Evolutionary conservation across 176 grass and related monocot species (phyloP).

Genomic region (Oryza rufipogon): DNA sequence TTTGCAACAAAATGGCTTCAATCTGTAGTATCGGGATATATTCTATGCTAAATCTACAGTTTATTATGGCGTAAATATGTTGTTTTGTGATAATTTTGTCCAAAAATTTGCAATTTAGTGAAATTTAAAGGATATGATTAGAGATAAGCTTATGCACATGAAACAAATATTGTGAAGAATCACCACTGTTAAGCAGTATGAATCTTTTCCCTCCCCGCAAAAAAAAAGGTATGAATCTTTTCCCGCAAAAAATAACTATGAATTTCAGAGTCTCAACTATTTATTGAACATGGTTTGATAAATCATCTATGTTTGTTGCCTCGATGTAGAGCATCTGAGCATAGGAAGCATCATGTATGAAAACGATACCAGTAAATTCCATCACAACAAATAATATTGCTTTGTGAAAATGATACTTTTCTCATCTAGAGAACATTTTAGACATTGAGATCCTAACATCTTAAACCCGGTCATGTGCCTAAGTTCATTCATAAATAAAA

Average conservation of each 20-base stretch:
- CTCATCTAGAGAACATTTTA: constrained; percentile 13
- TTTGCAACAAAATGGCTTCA: too few species aligned
- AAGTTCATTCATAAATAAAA: constrained; percentile 20
- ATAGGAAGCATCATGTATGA: constrained; percentile 9
- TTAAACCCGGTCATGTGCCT: background rate
- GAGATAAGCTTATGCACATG: background rate
- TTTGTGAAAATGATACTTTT: constrained; percentile 16
- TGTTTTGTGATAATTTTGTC: background rate
- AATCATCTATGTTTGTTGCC: background rate
- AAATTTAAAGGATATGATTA: background rate
- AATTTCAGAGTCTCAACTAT: background rate
- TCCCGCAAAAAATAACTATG: background rate
- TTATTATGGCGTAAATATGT: background rate
- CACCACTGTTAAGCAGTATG: background rate
- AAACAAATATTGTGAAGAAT: background rate
- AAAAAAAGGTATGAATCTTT: background rate
- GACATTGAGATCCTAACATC: background rate
- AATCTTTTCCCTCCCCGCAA: too few species aligned
- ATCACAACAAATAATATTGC: constrained; percentile 16
- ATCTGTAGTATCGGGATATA: too few species aligned
- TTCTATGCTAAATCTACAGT: background rate
- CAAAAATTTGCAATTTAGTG: background rate
- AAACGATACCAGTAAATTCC: constrained; percentile 22
- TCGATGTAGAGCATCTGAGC: background rate
- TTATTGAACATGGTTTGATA: background rate